phyloP scores from a whole-genome alignment of 108 stramenopile genomes.

The Cyclostephanos invisitatus region DNA sequence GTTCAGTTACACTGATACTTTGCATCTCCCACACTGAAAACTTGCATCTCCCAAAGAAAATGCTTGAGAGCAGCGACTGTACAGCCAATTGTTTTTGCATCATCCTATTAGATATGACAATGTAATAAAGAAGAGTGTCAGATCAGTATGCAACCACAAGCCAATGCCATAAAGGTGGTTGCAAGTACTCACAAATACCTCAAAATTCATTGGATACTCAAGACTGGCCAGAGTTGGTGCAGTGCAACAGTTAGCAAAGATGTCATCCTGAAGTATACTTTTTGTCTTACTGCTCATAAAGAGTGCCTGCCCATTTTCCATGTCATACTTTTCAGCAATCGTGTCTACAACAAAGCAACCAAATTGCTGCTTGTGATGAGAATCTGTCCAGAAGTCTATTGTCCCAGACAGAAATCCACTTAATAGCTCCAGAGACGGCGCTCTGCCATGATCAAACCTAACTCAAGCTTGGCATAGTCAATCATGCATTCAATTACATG shows the following conservation, averaged over 20 bases:
- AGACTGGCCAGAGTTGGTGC: conserved; percentile 1
- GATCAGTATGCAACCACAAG: background rate
- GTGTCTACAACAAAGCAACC: conserved; percentile 14
- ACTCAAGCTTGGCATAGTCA: conserved; percentile 4
- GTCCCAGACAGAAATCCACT: conserved; percentile 1
- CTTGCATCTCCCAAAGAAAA: conserved; percentile 2
- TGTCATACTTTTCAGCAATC: conserved; percentile 12
- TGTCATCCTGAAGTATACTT: background rate
- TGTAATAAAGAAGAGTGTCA: conserved; percentile 2
- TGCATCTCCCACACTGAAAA: too few relatives aligned
- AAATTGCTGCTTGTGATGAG: conserved; percentile 13
- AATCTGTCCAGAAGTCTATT: conserved; percentile 20
- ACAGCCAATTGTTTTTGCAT: conserved; percentile 4
- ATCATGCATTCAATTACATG: conserved; percentile 4
- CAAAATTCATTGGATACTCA: conserved; percentile 16
- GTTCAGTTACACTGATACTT: too few relatives aligned
- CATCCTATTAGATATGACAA: background rate
- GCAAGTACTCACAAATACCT: conserved; percentile 6
- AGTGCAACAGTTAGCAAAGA: background rate
- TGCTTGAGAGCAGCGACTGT: too few relatives aligned
- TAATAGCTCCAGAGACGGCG: background rate
- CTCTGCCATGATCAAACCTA: conserved; percentile 4
- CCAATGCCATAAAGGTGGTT: conserved; percentile 1
- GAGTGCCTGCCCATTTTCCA: too few relatives aligned
- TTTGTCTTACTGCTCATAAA: conserved; percentile 16